Base-by-base conservation (phyloP, 2,329 filamentous ascomycete genomes). In the Pseudopithomyces maydicus region DNA sequence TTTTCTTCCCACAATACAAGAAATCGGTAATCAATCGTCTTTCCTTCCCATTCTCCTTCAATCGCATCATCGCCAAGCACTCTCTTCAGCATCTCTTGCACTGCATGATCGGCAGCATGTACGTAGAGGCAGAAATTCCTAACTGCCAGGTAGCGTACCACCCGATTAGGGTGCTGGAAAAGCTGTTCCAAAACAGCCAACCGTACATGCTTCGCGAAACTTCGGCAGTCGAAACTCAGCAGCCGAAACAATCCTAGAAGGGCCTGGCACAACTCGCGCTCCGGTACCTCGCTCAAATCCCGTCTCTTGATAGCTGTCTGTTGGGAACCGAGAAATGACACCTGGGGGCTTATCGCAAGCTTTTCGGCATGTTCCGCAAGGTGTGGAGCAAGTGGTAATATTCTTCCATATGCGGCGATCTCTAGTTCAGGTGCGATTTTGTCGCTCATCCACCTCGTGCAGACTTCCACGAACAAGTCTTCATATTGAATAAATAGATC, bases 381-480 rank as follows among this genome's bases (percentile, higher is more conserved):
- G 71, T 94, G 87, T 49, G 92, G 90, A 63, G 90, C 90, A 80
- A 95, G 88, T 17, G 92, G 91, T 66, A 97, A 75, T 61, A 97
- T 83, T 69, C 90, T 85, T 58, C 90, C 89, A 78, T 97, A 90
- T 32, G 90, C 89, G 54, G 88, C 84, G 61, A 94, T 83, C 64
- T 73, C 74, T 7, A 64, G 72, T 57, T 66, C 69, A 33, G 72
- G 74, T 39, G 68, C 58, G 36, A 61, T 66, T 56, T 64, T 79
- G 67, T 72, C 79, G 74, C 68, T 80, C 43, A 90, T 80, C 92
- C 92, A 96, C 80, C 90, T 83, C 59, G 92, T 90, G 76, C 90
- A 91, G 48, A 96, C 81, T 75, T 97, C 93, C 66, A 91, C 86
- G 68, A 95, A 91, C 39, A 93, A 78, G 59, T 84, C 80, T 72